Evolutionary conservation across 768 basidiomycete species (phyloP).

Genomic region (Lactarius psammicola): DNA sequence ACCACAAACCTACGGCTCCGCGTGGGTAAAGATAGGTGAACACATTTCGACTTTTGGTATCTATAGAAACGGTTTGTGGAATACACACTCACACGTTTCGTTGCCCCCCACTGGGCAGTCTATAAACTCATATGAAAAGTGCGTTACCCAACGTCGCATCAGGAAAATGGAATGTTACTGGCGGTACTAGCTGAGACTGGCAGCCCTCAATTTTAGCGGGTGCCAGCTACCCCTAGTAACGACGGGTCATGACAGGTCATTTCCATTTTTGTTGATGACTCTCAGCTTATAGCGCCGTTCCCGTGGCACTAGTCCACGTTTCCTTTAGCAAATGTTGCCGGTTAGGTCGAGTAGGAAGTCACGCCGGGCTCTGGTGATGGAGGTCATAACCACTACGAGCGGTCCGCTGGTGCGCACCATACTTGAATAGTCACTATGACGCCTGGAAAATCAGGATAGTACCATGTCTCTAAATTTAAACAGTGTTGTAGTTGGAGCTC

Average conservation of each 20-base stretch:
- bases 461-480: neutral
- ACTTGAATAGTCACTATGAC: slow-evolving; percentile 37
- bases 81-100: neutral
- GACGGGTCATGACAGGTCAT: too few relatives aligned
- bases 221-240: too few relatives aligned
- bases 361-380: slow-evolving; percentile 50
- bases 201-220: too few relatives aligned
- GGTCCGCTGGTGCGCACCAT: slow-evolving; percentile 30
- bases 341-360: slow-evolving; percentile 50
- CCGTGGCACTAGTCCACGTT: slow-evolving; percentile 62
- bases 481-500: neutral
- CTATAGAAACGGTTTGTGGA: neutral
- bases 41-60: neutral
- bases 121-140: neutral
- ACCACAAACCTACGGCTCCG: neutral
- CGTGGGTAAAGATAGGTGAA: neutral
- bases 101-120: neutral
- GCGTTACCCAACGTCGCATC: neutral
- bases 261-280: too few relatives aligned
- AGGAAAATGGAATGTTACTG: too few relatives aligned
- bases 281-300: slow-evolving; percentile 48
- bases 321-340: slow-evolving; percentile 52
- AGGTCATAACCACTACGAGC: slow-evolving; percentile 53
- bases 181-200: too few relatives aligned
- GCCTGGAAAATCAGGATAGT: slow-evolving; percentile 15